Percentiles rank a stretch among this genome's conserved stretches.
Conservation (phyloP, 106 monocot species). For the Triglochin maritima region DNA sequence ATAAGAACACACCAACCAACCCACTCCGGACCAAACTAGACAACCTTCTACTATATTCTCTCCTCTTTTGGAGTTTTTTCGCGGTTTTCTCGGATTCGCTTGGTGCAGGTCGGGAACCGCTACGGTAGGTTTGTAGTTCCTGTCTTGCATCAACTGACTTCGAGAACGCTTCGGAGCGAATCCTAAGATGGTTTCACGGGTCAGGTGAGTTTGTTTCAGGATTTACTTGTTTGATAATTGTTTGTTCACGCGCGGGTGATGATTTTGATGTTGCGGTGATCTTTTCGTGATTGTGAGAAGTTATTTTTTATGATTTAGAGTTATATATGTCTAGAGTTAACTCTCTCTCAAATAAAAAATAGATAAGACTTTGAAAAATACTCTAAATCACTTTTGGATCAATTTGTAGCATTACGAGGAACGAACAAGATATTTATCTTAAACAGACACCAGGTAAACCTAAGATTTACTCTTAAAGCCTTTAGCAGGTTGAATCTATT, state of each 20-base stretch:
- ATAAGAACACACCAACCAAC: not conserved
- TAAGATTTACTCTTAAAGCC: no score
- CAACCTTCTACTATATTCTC: not conserved
- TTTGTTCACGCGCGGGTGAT: not conserved
- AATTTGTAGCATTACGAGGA: no score
- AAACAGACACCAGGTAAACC: no score
- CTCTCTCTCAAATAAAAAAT: no score
- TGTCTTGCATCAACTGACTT: constrained; percentile 11
- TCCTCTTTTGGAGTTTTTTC: not conserved
- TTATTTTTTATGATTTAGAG: not conserved
- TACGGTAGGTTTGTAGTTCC: not conserved
- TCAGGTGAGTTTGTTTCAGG: no score
- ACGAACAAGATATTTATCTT: no score
- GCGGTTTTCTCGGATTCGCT: constrained; percentile 5
- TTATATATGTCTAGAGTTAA: not conserved
- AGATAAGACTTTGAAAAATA: no score
- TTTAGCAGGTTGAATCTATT: no score
- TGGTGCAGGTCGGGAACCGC: constrained; percentile 12
- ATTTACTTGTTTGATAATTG: not conserved
- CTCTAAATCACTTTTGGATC: no score
- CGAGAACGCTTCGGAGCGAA: not conserved
- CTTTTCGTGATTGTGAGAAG: not conserved
- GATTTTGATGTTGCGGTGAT: not conserved
- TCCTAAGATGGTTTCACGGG: no score
- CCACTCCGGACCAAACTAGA: not conserved